Evolutionary conservation across 345 rosid species (phyloP).

Genomic region (Melaleuca quinquenervia): DNA sequence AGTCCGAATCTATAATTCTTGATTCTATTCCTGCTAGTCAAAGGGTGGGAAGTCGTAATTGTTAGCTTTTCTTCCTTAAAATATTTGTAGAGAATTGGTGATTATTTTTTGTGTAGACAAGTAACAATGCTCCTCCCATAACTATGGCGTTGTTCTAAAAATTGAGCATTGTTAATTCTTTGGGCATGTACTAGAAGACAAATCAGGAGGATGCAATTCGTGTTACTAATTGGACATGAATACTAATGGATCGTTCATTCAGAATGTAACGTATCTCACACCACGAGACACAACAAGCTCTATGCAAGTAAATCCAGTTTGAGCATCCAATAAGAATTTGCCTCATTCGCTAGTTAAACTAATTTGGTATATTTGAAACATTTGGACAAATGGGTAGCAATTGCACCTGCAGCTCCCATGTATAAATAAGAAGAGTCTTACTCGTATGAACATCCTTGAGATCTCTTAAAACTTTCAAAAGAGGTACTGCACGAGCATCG

Average conservation of each 20-base stretch:
- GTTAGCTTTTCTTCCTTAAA: too few species aligned
- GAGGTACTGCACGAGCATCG: background rate
- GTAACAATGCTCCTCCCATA: too few species aligned
- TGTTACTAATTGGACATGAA: too few species aligned
- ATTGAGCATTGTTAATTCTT: too few species aligned
- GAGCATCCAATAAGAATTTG: background rate
- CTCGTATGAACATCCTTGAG: background rate
- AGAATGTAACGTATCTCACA: too few species aligned
- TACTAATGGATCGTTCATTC: too few species aligned
- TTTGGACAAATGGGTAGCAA: background rate
- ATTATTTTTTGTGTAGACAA: too few species aligned
- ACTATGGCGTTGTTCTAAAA: too few species aligned
- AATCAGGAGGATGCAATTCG: too few species aligned
- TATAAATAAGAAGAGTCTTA: background rate
- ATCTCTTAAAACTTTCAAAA: background rate
- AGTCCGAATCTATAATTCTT: constrained; percentile 53
- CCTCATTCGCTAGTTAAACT: background rate
- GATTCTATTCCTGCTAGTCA: background rate
- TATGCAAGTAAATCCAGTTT: background rate
- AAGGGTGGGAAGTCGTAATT: too few species aligned
- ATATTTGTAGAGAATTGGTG: too few species aligned
- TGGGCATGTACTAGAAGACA: too few species aligned
- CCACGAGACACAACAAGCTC: background rate
- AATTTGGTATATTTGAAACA: background rate
- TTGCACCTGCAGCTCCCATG: background rate